These are phyloP conservation scores for Scutellaria galericulata DNA, from an alignment of 257 asterid species.

Conservation along the genomic window DNA sequence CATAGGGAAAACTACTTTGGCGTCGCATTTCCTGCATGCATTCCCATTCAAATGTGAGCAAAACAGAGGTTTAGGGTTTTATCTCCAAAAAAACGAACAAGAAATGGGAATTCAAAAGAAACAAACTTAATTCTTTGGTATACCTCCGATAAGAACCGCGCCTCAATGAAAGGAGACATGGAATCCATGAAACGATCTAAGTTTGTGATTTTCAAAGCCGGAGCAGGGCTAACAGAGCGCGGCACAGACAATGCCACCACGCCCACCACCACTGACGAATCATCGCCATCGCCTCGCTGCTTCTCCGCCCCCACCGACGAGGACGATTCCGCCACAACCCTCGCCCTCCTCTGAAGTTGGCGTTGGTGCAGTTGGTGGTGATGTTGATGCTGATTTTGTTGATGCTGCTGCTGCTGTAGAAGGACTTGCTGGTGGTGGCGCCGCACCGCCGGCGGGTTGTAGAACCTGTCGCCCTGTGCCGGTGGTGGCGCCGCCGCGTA, in stretches of 20 bases:
- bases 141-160: slow-evolving; percentile 64
- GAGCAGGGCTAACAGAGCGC: slow-evolving; percentile 42
- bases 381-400: slow-evolving; percentile 21
- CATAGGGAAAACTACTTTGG: slow-evolving; percentile 1
- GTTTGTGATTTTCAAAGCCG: slow-evolving; percentile 50
- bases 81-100: slow-evolving; percentile 15
- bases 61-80: slow-evolving; percentile 34
- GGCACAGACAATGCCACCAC: slow-evolving; percentile 53
- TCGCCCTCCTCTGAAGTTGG: slow-evolving; percentile 40
- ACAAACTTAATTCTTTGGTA: slow-evolving; percentile 19
- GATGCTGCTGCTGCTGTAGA: slow-evolving; percentile 41
- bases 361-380: slow-evolving; percentile 37
- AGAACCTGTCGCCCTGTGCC: slow-evolving; percentile 62
- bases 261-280: slow-evolving; percentile 34
- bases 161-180: slow-evolving; percentile 60
- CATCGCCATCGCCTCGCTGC: slow-evolving; percentile 42
- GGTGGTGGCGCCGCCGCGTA: slow-evolving; percentile 54
- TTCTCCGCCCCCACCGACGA: slow-evolving; percentile 39
- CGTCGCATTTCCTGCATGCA: slow-evolving; percentile 43
- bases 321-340: slow-evolving; percentile 42
- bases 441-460: slow-evolving; percentile 61
- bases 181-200: slow-evolving; percentile 75
- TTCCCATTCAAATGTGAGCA: slow-evolving; percentile 33
- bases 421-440: slow-evolving; percentile 56
- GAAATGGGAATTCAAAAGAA: neutral